Evolutionary conservation across 2,329 filamentous ascomycete genomes (phyloP).

Genomic region (Apiospora kogelbergensis): DNA sequence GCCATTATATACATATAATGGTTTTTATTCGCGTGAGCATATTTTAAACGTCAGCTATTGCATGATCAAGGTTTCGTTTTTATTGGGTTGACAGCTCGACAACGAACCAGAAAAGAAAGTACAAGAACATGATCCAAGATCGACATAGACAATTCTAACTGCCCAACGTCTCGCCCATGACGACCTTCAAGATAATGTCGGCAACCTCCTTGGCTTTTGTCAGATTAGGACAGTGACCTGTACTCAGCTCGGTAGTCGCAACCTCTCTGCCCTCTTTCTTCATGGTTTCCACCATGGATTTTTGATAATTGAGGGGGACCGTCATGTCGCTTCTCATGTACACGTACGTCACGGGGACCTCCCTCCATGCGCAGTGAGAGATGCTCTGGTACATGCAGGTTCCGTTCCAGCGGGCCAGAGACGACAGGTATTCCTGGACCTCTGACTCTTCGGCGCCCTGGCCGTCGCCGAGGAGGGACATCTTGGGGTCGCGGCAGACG

Average conservation of each 20-base stretch:
- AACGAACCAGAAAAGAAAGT: too few relatives aligned
- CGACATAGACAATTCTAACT: not conserved
- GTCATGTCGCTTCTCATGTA: constrained; percentile 15
- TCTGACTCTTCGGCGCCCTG: constrained; percentile 12
- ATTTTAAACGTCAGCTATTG: too few relatives aligned
- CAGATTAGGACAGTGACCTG: constrained; percentile 20
- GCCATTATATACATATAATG: too few relatives aligned
- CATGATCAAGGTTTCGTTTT: too few relatives aligned
- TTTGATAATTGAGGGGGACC: constrained; percentile 16
- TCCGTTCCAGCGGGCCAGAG: constrained; percentile 18
- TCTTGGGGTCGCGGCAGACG: constrained; percentile 14
- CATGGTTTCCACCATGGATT: constrained; percentile 15
- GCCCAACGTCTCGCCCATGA: not conserved
- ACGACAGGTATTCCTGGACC: constrained; percentile 11
- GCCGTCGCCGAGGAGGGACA: not conserved
- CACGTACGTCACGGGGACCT: constrained; percentile 17
- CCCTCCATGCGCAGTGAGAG: constrained; percentile 14
- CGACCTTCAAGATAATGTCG: constrained; percentile 2
- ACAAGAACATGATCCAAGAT: too few relatives aligned
- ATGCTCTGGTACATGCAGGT: constrained; percentile 15
- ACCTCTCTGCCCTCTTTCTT: constrained; percentile 16
- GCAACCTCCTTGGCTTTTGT: constrained; percentile 16
- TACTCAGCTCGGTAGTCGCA: constrained; percentile 14
- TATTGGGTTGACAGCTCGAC: too few relatives aligned
- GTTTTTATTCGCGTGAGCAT: too few relatives aligned